These are phyloP conservation scores for Talinum fruticosum DNA, from an alignment of 148 eudicot species.

Conservation along the genomic window DNA sequence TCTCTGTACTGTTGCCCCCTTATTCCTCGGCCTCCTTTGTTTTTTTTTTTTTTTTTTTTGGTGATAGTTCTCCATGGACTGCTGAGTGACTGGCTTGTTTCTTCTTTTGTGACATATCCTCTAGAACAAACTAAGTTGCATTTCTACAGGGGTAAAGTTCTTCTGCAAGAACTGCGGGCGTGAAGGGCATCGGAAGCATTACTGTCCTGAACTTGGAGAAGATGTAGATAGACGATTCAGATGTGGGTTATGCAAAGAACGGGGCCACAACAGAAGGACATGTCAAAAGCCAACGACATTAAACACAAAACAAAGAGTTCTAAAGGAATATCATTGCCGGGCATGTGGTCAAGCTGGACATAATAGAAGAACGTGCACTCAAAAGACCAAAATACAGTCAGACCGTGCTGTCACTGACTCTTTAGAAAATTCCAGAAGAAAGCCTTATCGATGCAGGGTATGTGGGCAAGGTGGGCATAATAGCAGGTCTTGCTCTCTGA, in stretches of 20 bases:
- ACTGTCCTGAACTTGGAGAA: constrained; percentile 61
- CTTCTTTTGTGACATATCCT: not conserved
- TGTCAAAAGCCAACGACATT: constrained; percentile 41
- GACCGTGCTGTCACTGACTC: not conserved
- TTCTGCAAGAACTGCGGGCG: constrained; percentile 80
- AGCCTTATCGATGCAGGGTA: constrained; percentile 22
- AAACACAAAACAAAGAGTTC: constrained; percentile 23
- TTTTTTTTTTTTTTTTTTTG: too few relatives aligned
- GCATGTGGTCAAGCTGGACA: constrained; percentile 22
- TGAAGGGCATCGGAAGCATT: constrained; percentile 79
- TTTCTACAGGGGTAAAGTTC: constrained; percentile 55
- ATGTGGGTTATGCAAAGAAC: constrained; percentile 68
- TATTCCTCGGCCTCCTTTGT: too few relatives aligned
- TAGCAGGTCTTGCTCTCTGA: constrained; percentile 18
- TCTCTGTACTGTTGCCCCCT: too few relatives aligned
- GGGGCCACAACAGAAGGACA: constrained; percentile 78
- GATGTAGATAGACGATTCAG: constrained; percentile 41
- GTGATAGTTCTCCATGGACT: not conserved
- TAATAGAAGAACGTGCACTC: constrained; percentile 27
- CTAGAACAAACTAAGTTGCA: not conserved
- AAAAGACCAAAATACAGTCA: not conserved
- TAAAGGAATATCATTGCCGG: constrained; percentile 19
- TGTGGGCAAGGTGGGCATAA: constrained; percentile 29
- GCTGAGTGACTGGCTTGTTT: not conserved
- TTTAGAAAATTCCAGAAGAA: not conserved